Conservation (phyloP, 441 rosid genomes). For the Gossypium schwendimanii region DNA sequence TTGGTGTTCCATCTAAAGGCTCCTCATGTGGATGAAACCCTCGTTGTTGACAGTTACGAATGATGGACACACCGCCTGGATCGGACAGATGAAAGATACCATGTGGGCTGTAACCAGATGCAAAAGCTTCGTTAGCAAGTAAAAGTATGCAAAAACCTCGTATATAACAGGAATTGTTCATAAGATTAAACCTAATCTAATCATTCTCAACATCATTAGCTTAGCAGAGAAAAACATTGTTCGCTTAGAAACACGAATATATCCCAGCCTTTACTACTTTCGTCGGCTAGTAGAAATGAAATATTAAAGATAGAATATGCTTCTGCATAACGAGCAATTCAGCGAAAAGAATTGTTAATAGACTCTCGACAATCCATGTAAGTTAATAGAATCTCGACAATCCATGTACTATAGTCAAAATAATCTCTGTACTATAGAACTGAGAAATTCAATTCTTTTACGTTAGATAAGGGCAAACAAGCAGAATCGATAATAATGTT, state of each 20-base stretch:
- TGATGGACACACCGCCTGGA: slow-evolving; percentile 78
- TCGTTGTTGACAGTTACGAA: slow-evolving; percentile 83
- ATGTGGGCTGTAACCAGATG: slow-evolving; percentile 45
- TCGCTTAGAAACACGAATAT: background rate
- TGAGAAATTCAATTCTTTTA: background rate
- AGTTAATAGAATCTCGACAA: no score
- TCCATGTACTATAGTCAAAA: background rate
- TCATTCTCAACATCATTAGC: background rate
- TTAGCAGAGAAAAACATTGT: background rate
- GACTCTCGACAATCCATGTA: background rate
- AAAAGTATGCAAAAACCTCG: background rate
- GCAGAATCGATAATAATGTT: background rate
- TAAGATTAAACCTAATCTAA: background rate
- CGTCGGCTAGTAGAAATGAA: background rate
- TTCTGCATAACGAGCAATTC: background rate
- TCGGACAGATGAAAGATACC: slow-evolving; percentile 94
- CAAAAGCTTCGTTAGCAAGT: slow-evolving; percentile 3
- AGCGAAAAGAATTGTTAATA: background rate
- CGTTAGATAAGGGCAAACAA: background rate
- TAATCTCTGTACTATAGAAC: background rate
- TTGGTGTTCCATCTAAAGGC: slow-evolving; percentile 66
- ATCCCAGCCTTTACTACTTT: background rate
- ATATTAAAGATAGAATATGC: background rate
- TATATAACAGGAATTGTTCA: background rate
- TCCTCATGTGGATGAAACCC: slow-evolving; percentile 99